These are phyloP conservation scores for Thozetella sp. DNA, from an alignment of 495 filamentous ascomycete genomes.

Conservation along the genomic window DNA sequence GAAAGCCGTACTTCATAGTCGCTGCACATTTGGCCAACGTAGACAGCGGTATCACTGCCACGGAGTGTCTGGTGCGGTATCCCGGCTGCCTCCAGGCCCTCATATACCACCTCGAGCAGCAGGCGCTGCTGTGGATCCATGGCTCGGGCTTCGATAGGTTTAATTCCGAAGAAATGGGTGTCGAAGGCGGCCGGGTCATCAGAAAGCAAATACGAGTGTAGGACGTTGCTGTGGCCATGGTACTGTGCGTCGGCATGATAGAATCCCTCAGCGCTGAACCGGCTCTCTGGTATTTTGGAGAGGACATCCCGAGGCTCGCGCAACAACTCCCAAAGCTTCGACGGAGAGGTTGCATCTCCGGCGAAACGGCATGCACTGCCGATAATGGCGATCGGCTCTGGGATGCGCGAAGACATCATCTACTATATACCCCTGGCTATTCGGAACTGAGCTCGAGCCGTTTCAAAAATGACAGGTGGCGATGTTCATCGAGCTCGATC, in stretches of 20 bases:
- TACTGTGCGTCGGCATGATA: background rate
- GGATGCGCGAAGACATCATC: no score
- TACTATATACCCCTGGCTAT: no score
- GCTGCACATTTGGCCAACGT: background rate
- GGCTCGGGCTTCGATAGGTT: slow-evolving; percentile 46
- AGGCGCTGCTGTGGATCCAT: slow-evolving; percentile 38
- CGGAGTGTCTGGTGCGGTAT: slow-evolving; percentile 10
- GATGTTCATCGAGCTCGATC: no score
- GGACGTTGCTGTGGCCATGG: background rate
- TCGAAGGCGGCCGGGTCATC: background rate
- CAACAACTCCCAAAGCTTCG: slow-evolving; percentile 56
- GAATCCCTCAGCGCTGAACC: slow-evolving; percentile 1
- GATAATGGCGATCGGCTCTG: slow-evolving; percentile 45
- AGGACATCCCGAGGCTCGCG: slow-evolving; percentile 37
- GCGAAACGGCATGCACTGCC: slow-evolving; percentile 58
- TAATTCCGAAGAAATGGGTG: background rate
- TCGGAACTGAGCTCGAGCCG: no score
- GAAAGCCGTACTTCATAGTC: slow-evolving; percentile 25
- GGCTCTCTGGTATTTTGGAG: slow-evolving; percentile 1
- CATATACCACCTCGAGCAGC: slow-evolving; percentile 56
- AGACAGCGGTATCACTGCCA: slow-evolving; percentile 15
- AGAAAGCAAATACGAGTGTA: background rate
- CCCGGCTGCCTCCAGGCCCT: slow-evolving; percentile 48
- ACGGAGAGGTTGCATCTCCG: slow-evolving; percentile 41
- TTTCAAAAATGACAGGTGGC: no score